Base-by-base conservation (phyloP, 352 stramenopile genomes). In the Thraustochytrium striatum region DNA sequence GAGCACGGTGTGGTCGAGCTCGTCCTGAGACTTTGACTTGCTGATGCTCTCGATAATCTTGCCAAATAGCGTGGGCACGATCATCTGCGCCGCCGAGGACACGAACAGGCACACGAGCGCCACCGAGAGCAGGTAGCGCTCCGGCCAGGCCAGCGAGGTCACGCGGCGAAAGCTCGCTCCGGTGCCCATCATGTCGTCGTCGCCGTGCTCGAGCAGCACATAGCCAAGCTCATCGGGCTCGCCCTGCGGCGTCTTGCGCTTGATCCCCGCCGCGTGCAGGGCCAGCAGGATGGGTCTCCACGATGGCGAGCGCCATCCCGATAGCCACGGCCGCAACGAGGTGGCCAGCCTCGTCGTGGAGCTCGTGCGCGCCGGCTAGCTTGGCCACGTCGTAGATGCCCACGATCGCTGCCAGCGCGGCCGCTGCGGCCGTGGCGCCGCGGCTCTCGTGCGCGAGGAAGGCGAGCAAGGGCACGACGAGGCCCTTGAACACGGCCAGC, bases 61-160 rank as follows among this genome's bases (percentile, higher is more conserved):
- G n/a, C 70, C 53, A 58, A 80, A 80, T n/a, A 80, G 55, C 16
- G 70, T 38, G 13, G 70, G 70, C 11, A 80, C 55, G 13, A 80
- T 33, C 70, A 80, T 80, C 13, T 30, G 39, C 25, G 70, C 8
- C 25, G 58, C 55, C 16, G 70, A 80, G 39, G 32, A 44, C 36
- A 80, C 58, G 9, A 70, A 11, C 7, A 80, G 33, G 30, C 55
- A 69, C 16, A 80, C 33, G 13, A 80, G 57, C n/a, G 55, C 70
- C 13, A 30, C 25, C 0, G 41, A 32, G 8, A 80, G 58, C 5
- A 72, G 30, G 70, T 72, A 80, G 28, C 70, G 57, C 70, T 80
- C 70, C 7, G 70, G 70, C 55, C 58, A 80, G 7, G 70, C 55
- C 30, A 80, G 38, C 13, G 57, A 81, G n/a, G 79, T 13, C 7